Evolutionary conservation across 1,139 yeast species (phyloP).

Genomic region (Suhomyces atakaporum): DNA sequence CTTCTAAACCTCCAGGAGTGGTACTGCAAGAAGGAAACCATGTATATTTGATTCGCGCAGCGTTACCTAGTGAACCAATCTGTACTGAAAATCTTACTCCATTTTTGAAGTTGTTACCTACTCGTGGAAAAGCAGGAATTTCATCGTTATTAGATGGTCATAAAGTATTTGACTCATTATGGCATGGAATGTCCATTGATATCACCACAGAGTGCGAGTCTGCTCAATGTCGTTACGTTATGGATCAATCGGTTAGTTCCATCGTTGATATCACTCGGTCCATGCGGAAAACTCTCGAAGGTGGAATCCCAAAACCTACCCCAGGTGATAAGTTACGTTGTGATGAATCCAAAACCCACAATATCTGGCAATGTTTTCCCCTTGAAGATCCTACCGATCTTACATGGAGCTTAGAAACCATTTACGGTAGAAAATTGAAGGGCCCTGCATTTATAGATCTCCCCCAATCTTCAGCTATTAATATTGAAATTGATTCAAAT

Average conservation of each 20-base stretch:
- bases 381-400: slow-evolving; percentile 54
- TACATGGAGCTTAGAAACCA: slow-evolving; percentile 57
- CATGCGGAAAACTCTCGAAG: slow-evolving; percentile 54
- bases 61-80: slow-evolving; percentile 92
- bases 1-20: slow-evolving; percentile 13
- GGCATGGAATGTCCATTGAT: slow-evolving; percentile 95
- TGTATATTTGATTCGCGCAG: slow-evolving; percentile 71
- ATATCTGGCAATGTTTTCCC: slow-evolving; percentile 78
- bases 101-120: slow-evolving; percentile 83
- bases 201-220: slow-evolving; percentile 56
- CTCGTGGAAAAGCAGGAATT: slow-evolving; percentile 90
- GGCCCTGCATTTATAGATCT: slow-evolving; percentile 62
- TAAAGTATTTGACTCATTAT: slow-evolving; percentile 86
- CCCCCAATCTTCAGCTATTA: slow-evolving; percentile 39
- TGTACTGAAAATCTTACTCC: slow-evolving; percentile 98
- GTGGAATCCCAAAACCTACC: slow-evolving; percentile 80
- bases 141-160: slow-evolving; percentile 92
- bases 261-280: slow-evolving; percentile 74
- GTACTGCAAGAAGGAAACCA: slow-evolving; percentile 30
- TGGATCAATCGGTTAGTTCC: slow-evolving; percentile 73
- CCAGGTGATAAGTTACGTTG: slow-evolving; percentile 71
- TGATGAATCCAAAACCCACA: slow-evolving; percentile 57
- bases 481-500: slow-evolving; percentile 44
- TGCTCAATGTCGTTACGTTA: slow-evolving; percentile 49
- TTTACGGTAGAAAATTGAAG: slow-evolving; percentile 67